These are phyloP conservation scores for Dryas integrifolia DNA, from an alignment of 331 rosid genomes.

Conservation along the genomic window DNA sequence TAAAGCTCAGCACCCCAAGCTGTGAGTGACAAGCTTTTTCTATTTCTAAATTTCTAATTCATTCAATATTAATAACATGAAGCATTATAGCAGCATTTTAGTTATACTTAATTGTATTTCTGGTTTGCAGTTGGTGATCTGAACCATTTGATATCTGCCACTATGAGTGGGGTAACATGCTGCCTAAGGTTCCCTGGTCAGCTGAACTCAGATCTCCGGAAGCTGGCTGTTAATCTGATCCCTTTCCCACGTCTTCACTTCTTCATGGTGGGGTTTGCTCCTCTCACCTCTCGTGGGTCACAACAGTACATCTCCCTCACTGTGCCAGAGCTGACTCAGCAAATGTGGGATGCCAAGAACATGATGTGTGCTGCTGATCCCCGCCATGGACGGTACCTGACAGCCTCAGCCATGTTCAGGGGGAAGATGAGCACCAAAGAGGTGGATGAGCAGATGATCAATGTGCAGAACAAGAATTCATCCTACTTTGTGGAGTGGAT, in stretches of 20 bases:
- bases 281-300: constrained; percentile 87
- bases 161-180: constrained; percentile 89
- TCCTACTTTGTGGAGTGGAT: constrained; percentile 88
- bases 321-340: constrained; percentile 82
- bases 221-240: constrained; percentile 75
- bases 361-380: constrained; percentile 96
- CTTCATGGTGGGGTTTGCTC: constrained; percentile 89
- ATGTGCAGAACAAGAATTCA: constrained; percentile 84
- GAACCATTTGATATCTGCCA: constrained; percentile 82
- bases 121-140: constrained; percentile 67
- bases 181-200: constrained; percentile 87
- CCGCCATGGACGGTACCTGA: constrained; percentile 79
- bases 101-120: not conserved
- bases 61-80: not conserved
- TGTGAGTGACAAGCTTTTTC: constrained; percentile 40
- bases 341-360: constrained; percentile 89
- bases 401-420: constrained; percentile 84
- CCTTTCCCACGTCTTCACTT: constrained; percentile 91
- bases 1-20: constrained; percentile 87
- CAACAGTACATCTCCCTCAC: constrained; percentile 82
- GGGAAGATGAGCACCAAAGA: constrained; percentile 92
- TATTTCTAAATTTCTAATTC: not conserved
- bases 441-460: constrained; percentile 83
- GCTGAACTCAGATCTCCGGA: constrained; percentile 75
- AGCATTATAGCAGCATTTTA: not conserved